Evolutionary conservation across 2,329 filamentous ascomycete species (phyloP).

Genomic region (Fusarium oxysporum): DNA sequence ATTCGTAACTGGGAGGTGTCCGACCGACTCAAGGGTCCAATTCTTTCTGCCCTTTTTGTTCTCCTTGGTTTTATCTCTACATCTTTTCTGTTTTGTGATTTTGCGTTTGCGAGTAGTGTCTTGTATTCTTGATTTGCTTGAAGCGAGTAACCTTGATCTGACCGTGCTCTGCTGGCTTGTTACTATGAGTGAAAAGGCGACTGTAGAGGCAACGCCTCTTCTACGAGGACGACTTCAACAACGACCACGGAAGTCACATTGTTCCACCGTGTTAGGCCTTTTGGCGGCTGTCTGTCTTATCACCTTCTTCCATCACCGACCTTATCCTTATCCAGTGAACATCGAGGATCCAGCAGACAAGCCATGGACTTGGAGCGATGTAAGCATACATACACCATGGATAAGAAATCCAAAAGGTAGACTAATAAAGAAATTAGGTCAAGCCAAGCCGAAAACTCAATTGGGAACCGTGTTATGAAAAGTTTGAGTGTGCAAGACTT

Average conservation of each 20-base stretch:
- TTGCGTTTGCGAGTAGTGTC: neutral
- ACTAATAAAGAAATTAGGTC: constrained; percentile 47
- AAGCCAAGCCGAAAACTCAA: constrained; percentile 45
- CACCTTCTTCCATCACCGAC: constrained; percentile 37
- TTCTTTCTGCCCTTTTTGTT: neutral
- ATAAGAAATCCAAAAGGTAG: neutral
- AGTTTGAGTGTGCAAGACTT: constrained; percentile 50
- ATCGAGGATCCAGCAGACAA: constrained; percentile 1
- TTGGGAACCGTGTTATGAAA: constrained; percentile 50
- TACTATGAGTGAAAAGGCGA: constrained; percentile 36
- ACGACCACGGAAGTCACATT: constrained; percentile 10
- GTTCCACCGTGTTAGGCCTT: constrained; percentile 28
- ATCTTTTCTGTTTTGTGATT: neutral
- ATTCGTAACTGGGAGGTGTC: constrained; percentile 18
- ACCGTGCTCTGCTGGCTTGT: neutral
- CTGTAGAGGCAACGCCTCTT: constrained; percentile 26
- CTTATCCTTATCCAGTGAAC: constrained; percentile 5
- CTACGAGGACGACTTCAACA: constrained; percentile 11
- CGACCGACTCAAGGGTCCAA: neutral
- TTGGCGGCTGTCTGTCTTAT: constrained; percentile 34
- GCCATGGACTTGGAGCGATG: constrained; percentile 47
- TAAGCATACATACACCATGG: constrained; percentile 15
- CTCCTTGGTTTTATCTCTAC: neutral
- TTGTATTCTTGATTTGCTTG: neutral
- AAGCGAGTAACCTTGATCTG: neutral